Percentiles rank a stretch among this genome's conserved stretches.
Evolutionary conservation across 257 asterid species (phyloP).

Genomic region (Gentiana dahurica): DNA sequence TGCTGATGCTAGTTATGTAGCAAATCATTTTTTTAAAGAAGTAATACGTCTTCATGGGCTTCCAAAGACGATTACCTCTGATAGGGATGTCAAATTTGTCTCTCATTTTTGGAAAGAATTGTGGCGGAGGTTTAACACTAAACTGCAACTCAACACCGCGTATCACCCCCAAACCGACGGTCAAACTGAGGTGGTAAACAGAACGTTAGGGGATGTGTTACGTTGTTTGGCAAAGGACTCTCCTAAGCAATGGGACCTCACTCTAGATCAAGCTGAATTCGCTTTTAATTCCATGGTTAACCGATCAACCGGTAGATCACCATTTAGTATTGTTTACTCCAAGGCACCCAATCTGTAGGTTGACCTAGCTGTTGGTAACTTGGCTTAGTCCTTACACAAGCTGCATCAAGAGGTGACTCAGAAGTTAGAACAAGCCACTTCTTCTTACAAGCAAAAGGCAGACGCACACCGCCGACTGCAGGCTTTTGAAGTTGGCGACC

Average conservation of each 20-base stretch:
- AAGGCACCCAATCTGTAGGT: no score
- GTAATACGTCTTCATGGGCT: not conserved
- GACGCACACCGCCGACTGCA: no score
- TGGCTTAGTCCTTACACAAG: no score
- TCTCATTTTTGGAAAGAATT: not conserved
- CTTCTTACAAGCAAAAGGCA: no score
- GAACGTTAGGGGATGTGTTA: not conserved
- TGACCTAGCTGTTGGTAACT: no score
- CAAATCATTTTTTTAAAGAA: not conserved
- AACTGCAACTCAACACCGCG: not conserved
- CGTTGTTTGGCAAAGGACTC: no score
- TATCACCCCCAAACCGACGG: not conserved
- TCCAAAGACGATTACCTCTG: no score
- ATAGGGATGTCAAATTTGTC: no score
- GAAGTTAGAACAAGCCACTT: no score
- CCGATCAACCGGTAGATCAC: not conserved
- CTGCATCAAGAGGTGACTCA: no score
- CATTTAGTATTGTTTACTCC: not conserved
- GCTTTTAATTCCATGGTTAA: not conserved
- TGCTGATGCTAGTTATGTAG: not conserved
- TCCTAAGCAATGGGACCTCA: not conserved
- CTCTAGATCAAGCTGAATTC: not conserved
- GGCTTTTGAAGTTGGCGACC: no score
- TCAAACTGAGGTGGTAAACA: not conserved
- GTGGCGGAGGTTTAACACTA: not conserved